Conservation (phyloP, 2,329 filamentous ascomycete genomes). For the Exophiala phaeomuriformis region DNA sequence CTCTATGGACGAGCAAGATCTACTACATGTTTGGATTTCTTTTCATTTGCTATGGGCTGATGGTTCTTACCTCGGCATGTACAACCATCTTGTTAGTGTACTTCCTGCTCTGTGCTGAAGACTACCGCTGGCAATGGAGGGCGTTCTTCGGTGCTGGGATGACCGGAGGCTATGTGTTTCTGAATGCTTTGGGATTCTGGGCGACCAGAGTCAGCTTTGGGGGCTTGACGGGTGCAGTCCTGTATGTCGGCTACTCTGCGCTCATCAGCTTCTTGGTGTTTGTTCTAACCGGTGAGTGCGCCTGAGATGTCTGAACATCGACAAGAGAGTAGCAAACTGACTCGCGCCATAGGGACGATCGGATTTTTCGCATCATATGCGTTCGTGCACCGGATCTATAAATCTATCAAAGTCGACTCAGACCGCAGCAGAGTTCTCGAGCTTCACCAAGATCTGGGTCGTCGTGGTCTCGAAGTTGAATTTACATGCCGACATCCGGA, state of each 20-base stretch:
- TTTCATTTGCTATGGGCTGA: conserved; percentile 93
- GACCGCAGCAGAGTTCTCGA: not conserved
- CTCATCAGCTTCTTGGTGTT: conserved; percentile 88
- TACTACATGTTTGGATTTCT: conserved; percentile 99
- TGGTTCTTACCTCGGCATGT: conserved; percentile 90
- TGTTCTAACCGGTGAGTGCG: conserved; percentile 73
- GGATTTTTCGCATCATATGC: conserved; percentile 93
- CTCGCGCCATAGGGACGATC: conserved; percentile 63
- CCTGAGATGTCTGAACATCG: conserved; percentile 3
- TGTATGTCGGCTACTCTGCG: conserved; percentile 89
- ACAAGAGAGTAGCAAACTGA: conserved; percentile 1
- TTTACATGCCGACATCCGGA: no score
- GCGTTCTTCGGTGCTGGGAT: conserved; percentile 87
- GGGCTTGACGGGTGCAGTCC: conserved; percentile 73
- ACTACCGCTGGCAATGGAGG: conserved; percentile 99
- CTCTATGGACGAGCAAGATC: conserved; percentile 96
- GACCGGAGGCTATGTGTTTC: conserved; percentile 83
- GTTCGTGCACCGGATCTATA: conserved; percentile 89
- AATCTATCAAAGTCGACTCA: conserved; percentile 96
- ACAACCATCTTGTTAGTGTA: conserved; percentile 94
- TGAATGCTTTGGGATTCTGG: conserved; percentile 87
- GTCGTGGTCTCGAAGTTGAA: not conserved
- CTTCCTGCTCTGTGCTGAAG: conserved; percentile 89
- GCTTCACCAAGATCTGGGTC: not conserved
- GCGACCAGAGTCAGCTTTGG: conserved; percentile 78